Evolutionary conservation across 2,329 filamentous ascomycete genomes (phyloP).

Genomic region (Lasiodiplodia sp.): DNA sequence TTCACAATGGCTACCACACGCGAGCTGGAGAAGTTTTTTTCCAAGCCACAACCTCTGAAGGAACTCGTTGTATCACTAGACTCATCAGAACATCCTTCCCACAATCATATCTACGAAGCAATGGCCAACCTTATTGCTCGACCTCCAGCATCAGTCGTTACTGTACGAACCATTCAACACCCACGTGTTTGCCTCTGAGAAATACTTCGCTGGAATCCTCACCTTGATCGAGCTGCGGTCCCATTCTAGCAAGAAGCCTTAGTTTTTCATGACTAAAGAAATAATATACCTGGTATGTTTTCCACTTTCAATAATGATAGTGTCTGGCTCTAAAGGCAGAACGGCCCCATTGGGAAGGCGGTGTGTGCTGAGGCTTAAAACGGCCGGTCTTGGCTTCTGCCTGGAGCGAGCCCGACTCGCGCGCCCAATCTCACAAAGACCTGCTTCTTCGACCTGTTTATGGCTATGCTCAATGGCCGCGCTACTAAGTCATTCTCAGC

Average conservation of each 20-base stretch:
- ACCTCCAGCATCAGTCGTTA: background rate
- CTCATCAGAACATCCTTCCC: background rate
- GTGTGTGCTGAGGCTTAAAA: background rate
- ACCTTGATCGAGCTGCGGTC: background rate
- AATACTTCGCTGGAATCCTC: background rate
- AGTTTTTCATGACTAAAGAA: too few species aligned
- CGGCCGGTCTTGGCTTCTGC: background rate
- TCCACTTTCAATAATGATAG: too few species aligned
- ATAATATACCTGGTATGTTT: too few species aligned
- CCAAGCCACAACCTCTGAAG: background rate
- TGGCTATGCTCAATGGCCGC: background rate
- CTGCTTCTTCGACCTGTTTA: background rate
- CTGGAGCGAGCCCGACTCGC: background rate
- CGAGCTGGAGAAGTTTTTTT: background rate
- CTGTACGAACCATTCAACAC: background rate
- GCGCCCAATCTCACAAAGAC: background rate
- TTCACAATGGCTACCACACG: background rate
- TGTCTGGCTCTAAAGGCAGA: background rate
- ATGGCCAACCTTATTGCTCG: background rate
- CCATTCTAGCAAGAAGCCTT: too few species aligned
- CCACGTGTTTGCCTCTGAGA: background rate
- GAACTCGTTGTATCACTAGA: background rate
- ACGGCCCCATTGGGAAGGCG: background rate
- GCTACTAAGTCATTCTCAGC: background rate
- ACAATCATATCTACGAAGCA: background rate